A percentile compares a stretch with the other conserved stretches of the same genome.
Evolutionary conservation across 768 basidiomycete species (phyloP).

Genomic region (Imleria badia): DNA sequence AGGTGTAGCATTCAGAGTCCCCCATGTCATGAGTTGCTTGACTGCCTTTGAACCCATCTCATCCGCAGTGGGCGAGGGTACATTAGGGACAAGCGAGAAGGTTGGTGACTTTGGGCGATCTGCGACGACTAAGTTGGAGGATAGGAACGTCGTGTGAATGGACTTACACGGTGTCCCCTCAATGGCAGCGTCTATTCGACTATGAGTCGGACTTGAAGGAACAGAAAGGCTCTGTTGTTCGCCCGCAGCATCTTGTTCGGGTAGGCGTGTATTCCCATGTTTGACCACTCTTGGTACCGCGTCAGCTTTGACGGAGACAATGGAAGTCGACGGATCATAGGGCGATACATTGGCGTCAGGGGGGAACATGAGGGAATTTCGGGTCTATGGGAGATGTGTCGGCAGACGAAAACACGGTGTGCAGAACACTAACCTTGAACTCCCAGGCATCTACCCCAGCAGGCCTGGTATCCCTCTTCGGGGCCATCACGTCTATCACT

Average conservation of each 20-base stretch:
- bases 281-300: slow-evolving; percentile 64
- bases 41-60: slow-evolving; percentile 79
- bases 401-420: background rate
- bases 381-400: slow-evolving; percentile 51
- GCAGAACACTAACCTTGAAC: slow-evolving; percentile 57
- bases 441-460: slow-evolving; percentile 81
- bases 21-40: slow-evolving; percentile 97
- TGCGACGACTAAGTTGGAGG: slow-evolving; percentile 30
- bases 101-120: slow-evolving; percentile 64
- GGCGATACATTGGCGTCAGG: slow-evolving; percentile 90
- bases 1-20: slow-evolving; percentile 89
- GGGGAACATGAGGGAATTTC: slow-evolving; percentile 93
- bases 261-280: slow-evolving; percentile 79
- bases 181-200: slow-evolving; percentile 90
- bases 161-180: slow-evolving; percentile 84
- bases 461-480: slow-evolving; percentile 65
- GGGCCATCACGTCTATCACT: slow-evolving; percentile 75
- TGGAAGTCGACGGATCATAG: slow-evolving; percentile 49
- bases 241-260: slow-evolving; percentile 60
- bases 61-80: slow-evolving; percentile 86
- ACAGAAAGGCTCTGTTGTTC: slow-evolving; percentile 46
- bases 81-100: slow-evolving; percentile 77
- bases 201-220: slow-evolving; percentile 88
- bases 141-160: background rate
- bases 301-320: slow-evolving; percentile 30